Conservation (phyloP, 2,329 filamentous ascomycete genomes). For the Tothia fuscella region DNA sequence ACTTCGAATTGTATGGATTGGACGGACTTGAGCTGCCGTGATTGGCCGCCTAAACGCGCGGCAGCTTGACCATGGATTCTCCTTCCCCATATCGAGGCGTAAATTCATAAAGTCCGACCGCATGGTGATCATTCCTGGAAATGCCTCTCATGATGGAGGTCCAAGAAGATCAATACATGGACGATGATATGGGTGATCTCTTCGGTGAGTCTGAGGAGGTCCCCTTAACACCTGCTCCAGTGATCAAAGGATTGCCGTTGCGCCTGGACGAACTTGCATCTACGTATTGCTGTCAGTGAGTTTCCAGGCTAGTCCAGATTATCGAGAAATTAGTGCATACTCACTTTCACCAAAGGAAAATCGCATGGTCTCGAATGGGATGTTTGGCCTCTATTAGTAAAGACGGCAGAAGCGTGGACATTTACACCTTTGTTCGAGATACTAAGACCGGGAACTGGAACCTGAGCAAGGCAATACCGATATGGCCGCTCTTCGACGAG, state of each 20-base stretch:
- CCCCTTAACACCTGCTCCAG: conserved; percentile 38
- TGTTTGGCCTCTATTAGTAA: conserved; percentile 70
- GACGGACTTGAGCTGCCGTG: too few species aligned
- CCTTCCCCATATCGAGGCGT: too few species aligned
- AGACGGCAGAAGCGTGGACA: conserved; percentile 57
- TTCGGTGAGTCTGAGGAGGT: conserved; percentile 44
- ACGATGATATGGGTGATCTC: conserved; percentile 41
- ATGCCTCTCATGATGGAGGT: conserved; percentile 28
- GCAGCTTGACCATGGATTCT: too few species aligned
- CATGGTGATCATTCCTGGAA: too few species aligned
- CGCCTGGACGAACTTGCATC: conserved; percentile 65
- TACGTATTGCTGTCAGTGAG: conserved; percentile 73
- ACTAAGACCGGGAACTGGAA: conserved; percentile 61
- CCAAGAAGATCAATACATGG: conserved; percentile 21
- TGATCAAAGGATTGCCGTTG: conserved; percentile 55
- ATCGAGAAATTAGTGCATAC: too few species aligned
- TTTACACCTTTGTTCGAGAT: conserved; percentile 60
- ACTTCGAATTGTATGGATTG: too few species aligned
- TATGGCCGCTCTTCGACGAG: conserved; percentile 41
- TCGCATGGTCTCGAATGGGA: conserved; percentile 81
- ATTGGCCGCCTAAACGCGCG: too few species aligned
- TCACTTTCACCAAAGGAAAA: too few species aligned
- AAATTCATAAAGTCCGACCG: too few species aligned
- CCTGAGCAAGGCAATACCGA: conserved; percentile 48
- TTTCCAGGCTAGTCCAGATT: too few species aligned